Percentiles rank a stretch among this genome's conserved stretches.
Evolutionary conservation across 192 early-diverging fungal species (phyloP).

Genomic region (Podila verticillata): DNA sequence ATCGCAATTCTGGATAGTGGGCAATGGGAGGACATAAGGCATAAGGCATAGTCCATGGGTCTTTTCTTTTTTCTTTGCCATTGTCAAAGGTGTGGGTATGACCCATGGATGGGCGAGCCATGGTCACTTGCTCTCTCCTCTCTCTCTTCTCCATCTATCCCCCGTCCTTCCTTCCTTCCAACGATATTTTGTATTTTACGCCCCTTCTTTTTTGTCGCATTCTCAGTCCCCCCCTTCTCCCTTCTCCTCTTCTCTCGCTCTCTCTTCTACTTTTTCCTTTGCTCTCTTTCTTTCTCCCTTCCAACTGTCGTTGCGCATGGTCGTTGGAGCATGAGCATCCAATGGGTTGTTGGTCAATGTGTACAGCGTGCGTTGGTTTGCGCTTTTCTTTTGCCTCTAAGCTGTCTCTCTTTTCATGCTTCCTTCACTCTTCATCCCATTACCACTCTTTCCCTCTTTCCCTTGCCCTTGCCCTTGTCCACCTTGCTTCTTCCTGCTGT

Average conservation of each 20-base stretch:
- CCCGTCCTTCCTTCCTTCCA: conserved; percentile 1
- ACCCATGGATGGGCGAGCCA: not conserved
- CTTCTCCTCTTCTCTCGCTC: not conserved
- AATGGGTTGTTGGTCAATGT: too few species aligned
- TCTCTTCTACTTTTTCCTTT: not conserved
- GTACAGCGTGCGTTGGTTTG: too few species aligned
- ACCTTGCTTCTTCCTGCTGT: not conserved
- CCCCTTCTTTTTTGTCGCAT: not conserved
- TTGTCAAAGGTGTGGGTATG: not conserved
- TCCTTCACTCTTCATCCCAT: conserved; percentile 2
- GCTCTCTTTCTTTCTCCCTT: not conserved
- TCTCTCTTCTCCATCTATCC: conserved; percentile 2
- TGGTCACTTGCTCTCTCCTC: not conserved
- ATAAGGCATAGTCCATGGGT: too few species aligned
- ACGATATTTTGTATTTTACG: not conserved
- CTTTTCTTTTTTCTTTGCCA: not conserved
- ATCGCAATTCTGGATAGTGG: too few species aligned
- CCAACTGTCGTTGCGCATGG: too few species aligned
- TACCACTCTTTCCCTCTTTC: not conserved
- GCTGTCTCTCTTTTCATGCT: not conserved
- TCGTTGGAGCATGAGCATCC: not conserved
- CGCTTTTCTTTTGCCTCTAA: not conserved
- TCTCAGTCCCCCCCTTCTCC: not conserved
- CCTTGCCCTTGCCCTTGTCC: not conserved
- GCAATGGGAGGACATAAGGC: too few species aligned